Base-by-base conservation (phyloP, 192 early-diverging fungal genomes). In the Geosiphon pyriformis region DNA sequence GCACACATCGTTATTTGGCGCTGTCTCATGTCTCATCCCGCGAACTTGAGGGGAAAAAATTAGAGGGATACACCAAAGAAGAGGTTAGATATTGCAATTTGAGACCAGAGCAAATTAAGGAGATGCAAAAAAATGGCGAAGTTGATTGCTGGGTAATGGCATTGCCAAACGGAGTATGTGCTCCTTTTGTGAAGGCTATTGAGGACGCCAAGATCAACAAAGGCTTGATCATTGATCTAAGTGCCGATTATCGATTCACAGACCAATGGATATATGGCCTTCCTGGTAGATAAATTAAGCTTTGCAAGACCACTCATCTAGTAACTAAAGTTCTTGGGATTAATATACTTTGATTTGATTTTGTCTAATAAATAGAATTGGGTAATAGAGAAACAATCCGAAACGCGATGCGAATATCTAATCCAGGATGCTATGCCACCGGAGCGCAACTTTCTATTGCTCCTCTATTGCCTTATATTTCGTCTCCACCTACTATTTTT, bases 341-440 rank as follows among this genome's bases (percentile, higher is more conserved):
- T n/a, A n/a, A n/a, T n/a, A n/a, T n/a, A n/a, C n/a, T n/a, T n/a
- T n/a, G n/a, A 59, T 7, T 46, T 2, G 8, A 17, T 61, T 31
- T 56, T 37, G 10, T 15, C 27, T 35, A 31, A 34, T 47, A 70
- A 42, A 32, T 71, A 76, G 89, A 94, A 80, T 83, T 92, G 69
- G 15, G 23, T 20, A 87, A 88, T 71, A 88, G 95, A 51, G 74
- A 75, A 23, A 67, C 82, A 49, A 72, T 96, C 25, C 59, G 60
- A 17, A 78, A 73, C 12, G 82, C 91, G 4, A 83, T 77, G 1
- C 84, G 83, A 57, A 90, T 99, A 53, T 81, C 94, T 60, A 99
- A 99, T 80, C 97, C 97, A 10, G 97, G 97, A 1, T 99, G 97
- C 79, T 99, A 99, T 76, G 97, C 97, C 4, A 99, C 97, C 1